phyloP scores from a whole-genome alignment of 2,329 filamentous ascomycete genomes.

The Sporothrix protearum region DNA sequence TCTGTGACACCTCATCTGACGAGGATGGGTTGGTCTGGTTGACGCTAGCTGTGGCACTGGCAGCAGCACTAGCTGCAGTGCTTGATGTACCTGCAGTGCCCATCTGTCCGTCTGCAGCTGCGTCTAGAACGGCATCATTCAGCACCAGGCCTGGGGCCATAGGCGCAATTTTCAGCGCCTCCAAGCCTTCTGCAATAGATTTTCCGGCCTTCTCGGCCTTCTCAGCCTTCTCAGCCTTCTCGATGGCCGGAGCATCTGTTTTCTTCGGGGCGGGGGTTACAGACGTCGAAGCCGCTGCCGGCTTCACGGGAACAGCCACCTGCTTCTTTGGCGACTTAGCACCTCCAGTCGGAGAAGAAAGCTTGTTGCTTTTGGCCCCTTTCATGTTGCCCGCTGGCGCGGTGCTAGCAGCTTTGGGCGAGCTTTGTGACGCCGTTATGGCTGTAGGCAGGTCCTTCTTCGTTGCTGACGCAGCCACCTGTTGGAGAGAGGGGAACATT shows the following conservation, averaged over 20 bases:
- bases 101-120: not conserved
- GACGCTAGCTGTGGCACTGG: slow-evolving; percentile 27
- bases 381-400: not conserved
- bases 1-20: slow-evolving; percentile 54
- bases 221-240: not conserved
- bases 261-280: not conserved
- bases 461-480: slow-evolving; percentile 50
- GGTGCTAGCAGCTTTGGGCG: slow-evolving; percentile 9
- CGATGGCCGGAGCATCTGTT: not conserved
- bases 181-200: slow-evolving; percentile 23
- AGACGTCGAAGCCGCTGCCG: not conserved
- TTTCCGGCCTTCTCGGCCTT: not conserved
- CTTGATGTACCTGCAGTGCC: not conserved
- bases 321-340: not conserved
- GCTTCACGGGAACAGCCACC: not conserved
- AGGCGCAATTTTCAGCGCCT: slow-evolving; percentile 29
- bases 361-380: not conserved
- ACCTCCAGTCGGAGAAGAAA: not conserved
- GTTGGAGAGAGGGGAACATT: not conserved
- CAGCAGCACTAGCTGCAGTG: not conserved
- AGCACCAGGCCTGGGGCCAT: slow-evolving; percentile 46
- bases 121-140: slow-evolving; percentile 44
- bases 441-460: slow-evolving; percentile 37
- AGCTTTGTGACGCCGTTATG: not conserved
- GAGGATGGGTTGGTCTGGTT: slow-evolving; percentile 45